A percentile compares a stretch with the other conserved stretches of the same genome.
Evolutionary conservation across 2,329 filamentous ascomycete genomes (phyloP).

Genomic region (Phyllosticta citriasiana): DNA sequence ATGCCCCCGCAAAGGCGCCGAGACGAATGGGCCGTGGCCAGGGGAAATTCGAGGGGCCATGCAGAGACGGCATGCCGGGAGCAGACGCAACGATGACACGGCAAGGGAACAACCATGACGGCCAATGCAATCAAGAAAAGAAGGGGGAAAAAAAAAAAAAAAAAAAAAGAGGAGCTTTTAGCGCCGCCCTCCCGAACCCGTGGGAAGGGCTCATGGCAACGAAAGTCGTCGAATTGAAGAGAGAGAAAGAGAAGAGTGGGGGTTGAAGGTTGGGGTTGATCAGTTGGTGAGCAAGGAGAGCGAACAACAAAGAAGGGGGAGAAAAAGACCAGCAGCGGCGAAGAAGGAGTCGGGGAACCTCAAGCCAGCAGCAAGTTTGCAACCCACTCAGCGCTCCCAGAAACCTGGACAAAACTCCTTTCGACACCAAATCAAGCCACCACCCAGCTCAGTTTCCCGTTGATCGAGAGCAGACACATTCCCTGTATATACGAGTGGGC

Average conservation of each 20-base stretch:
- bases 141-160: background rate
- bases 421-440: slow-evolving; percentile 10
- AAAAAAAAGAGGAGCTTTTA: background rate
- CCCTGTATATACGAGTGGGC: slow-evolving; percentile 12
- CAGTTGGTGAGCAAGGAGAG: background rate
- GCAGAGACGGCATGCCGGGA: background rate
- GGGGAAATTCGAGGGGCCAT: background rate
- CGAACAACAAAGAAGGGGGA: slow-evolving; percentile 4
- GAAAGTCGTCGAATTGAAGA: slow-evolving; percentile 9
- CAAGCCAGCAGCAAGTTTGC: background rate
- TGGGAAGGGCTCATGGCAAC: background rate
- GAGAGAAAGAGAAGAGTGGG: background rate
- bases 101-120: background rate
- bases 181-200: background rate
- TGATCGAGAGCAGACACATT: slow-evolving; percentile 8
- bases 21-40: background rate
- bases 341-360: background rate
- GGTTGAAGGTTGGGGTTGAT: background rate
- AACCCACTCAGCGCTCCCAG: slow-evolving; percentile 3
- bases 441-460: slow-evolving; percentile 4
- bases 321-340: background rate
- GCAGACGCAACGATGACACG: background rate
- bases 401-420: slow-evolving; percentile 8
- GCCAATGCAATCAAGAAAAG: background rate
- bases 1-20: background rate